Evolutionary conservation across 495 filamentous ascomycete species (phyloP).

Genomic region (Jackrogersella minutella): DNA sequence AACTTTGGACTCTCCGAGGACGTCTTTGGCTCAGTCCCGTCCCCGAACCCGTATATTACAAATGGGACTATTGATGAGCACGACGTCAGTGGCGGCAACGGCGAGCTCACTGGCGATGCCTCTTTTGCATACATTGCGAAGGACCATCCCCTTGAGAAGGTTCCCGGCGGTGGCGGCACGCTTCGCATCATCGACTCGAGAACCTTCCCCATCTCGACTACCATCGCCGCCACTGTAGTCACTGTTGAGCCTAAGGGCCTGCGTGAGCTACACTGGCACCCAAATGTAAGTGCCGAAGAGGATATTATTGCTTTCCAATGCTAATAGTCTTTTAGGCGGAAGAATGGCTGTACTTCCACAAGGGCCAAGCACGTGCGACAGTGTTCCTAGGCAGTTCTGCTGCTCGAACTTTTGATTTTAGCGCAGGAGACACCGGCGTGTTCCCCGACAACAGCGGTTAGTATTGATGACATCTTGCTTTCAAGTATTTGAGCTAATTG

Average conservation of each 20-base stretch:
- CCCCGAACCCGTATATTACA: slow-evolving; percentile 67
- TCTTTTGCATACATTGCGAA: slow-evolving; percentile 66
- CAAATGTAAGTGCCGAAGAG: slow-evolving; percentile 57
- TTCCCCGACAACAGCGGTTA: slow-evolving; percentile 69
- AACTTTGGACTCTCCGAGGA: slow-evolving; percentile 67
- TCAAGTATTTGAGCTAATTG: neutral
- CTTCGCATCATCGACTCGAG: slow-evolving; percentile 67
- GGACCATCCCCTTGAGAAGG: slow-evolving; percentile 58
- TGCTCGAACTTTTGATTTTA: slow-evolving; percentile 70
- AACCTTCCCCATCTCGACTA: slow-evolving; percentile 68
- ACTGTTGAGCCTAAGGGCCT: slow-evolving; percentile 66
- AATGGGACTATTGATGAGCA: slow-evolving; percentile 61
- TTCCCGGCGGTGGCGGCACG: slow-evolving; percentile 65
- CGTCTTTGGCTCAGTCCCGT: slow-evolving; percentile 65
- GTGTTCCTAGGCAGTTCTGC: slow-evolving; percentile 66
- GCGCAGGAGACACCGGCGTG: slow-evolving; percentile 68
- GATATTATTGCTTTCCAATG: neutral
- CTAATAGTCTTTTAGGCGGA: slow-evolving; percentile 55
- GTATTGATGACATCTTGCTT: slow-evolving; percentile 1
- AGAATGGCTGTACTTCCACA: slow-evolving; percentile 73
- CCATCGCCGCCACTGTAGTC: slow-evolving; percentile 68
- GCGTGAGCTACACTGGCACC: slow-evolving; percentile 73
- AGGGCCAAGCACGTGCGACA: slow-evolving; percentile 65
- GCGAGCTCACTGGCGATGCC: slow-evolving; percentile 59
- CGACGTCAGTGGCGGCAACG: slow-evolving; percentile 56